These are phyloP conservation scores for Cyclaneusma minus DNA, from an alignment of 2,329 filamentous ascomycete species.

Conservation along the genomic window DNA sequence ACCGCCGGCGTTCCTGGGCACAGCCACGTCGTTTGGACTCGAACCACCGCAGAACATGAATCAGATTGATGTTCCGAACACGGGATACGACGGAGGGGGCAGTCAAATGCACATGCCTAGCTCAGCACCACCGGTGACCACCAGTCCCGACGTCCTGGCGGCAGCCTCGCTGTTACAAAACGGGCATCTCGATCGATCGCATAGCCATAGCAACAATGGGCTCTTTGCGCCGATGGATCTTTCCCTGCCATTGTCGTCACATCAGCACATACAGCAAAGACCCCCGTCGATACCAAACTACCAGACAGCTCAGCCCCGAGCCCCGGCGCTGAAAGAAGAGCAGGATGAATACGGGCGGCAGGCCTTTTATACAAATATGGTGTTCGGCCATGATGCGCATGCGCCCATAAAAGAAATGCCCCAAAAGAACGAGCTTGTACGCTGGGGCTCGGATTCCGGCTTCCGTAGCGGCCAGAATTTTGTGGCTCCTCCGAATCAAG, in stretches of 20 bases:
- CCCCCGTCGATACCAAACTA: not conserved
- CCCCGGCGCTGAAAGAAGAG: not conserved
- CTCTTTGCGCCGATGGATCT: slow-evolving; percentile 9
- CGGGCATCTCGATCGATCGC: slow-evolving; percentile 15
- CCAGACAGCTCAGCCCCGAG: not conserved
- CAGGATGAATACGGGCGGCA: no score
- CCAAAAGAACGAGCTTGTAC: slow-evolving; percentile 27
- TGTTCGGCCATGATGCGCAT: slow-evolving; percentile 9
- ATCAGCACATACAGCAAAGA: slow-evolving; percentile 5
- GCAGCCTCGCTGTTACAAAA: slow-evolving; percentile 37
- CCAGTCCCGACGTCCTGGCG: slow-evolving; percentile 39
- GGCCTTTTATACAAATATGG: slow-evolving; percentile 12
- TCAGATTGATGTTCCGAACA: no score
- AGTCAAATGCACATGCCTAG: no score
- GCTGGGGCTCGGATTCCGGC: slow-evolving; percentile 54
- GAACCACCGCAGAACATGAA: slow-evolving; percentile 20
- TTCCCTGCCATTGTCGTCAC: slow-evolving; percentile 4
- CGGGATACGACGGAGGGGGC: no score
- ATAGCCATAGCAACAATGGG: slow-evolving; percentile 14
- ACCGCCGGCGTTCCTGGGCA: slow-evolving; percentile 50
- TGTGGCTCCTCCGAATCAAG: slow-evolving; percentile 36
- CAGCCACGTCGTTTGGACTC: slow-evolving; percentile 47
- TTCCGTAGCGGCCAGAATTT: slow-evolving; percentile 45
- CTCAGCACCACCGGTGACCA: slow-evolving; percentile 7
- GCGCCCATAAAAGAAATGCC: no score